These are phyloP conservation scores for Puccinia triticina DNA, from an alignment of 1,284 basidiomycete genomes.

Conservation along the genomic window DNA sequence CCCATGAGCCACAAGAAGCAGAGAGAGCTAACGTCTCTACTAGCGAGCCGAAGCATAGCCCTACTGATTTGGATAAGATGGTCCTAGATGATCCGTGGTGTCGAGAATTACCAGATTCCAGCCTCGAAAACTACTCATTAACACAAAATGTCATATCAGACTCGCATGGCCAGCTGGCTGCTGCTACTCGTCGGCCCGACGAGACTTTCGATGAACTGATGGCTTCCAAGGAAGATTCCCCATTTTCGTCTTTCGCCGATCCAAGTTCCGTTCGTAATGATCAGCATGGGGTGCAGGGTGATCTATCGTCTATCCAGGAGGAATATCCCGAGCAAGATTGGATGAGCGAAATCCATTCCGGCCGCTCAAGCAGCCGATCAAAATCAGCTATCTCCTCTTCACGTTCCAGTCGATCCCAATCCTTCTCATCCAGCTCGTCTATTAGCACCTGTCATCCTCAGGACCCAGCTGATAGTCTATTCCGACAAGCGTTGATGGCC, in stretches of 20 bases:
- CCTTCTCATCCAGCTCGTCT: neutral
- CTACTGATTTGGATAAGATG: constrained; percentile 22
- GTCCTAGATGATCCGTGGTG: constrained; percentile 33
- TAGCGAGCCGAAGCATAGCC: neutral
- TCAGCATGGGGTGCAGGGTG: neutral
- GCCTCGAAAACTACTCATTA: neutral
- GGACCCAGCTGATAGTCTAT: constrained; percentile 3
- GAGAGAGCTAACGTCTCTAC: neutral
- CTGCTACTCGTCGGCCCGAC: neutral
- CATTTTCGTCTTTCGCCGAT: neutral
- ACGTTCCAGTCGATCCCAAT: neutral
- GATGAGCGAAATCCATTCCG: neutral
- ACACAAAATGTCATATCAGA: neutral
- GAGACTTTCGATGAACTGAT: constrained; percentile 7
- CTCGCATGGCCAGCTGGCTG: neutral
- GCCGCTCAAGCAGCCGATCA: neutral
- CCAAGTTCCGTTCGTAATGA: neutral
- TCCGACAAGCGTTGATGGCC: constrained; percentile 34
- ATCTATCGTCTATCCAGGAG: constrained; percentile 7
- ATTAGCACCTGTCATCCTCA: neutral
- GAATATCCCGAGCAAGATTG: constrained; percentile 12
- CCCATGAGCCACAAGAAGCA: neutral
- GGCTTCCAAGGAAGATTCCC: neutral
- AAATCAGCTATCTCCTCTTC: constrained; percentile 17
- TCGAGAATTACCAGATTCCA: neutral